Base-by-base conservation (phyloP, 2,329 filamentous ascomycete genomes). In the Scedosporium apiospermum region DNA sequence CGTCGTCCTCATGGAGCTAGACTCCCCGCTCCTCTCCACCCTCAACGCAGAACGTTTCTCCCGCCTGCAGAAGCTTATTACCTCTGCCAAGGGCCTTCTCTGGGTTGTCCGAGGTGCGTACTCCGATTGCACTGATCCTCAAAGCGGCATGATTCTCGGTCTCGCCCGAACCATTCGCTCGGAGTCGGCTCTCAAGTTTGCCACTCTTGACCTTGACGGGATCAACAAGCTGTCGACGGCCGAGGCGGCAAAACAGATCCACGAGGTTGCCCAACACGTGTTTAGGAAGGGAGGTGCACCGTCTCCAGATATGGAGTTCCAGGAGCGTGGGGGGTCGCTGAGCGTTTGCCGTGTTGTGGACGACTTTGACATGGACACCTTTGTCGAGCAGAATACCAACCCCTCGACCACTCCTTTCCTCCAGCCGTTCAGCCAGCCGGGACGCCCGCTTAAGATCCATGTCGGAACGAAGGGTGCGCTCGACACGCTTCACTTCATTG, bases 101-200 rank as follows among this genome's bases (percentile, higher is more conserved):
- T 78, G 77, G 77, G 74, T 76, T 4, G 73, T 74, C 4, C 67
- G 69, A 3, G 77, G 76, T 7, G 76, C 75, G 0, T 78, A 76
- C 62, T 69, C 69, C 14, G 70, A 70, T 41, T 72, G 73, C 3
- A 58, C 57, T 2, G 73, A 70, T 64, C 77, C 72, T 3, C 71
- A 76, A 53, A 67, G 73, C 60, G 79, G 78, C 67, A 76, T 82
- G 71, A 70, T 79, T 0, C 73, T 75, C 10, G 79, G 78, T 38
- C 69, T 81, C 1, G 73, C 76, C 62, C 73, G 79, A 42, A 77
- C 76, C 1, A 71, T 80, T 21, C 77, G 79, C 1, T 80, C 78
- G 1, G 79, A 81, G 65, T 75, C 76, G 1, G 72, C 73, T 23
- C 74, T 78, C 58, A 72, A 72, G 10, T 76, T 78, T 14, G 76